A percentile compares a stretch with the other conserved stretches of the same genome.
Conservation (phyloP, 768 basidiomycete species). For the Leccinum truebloodii region DNA sequence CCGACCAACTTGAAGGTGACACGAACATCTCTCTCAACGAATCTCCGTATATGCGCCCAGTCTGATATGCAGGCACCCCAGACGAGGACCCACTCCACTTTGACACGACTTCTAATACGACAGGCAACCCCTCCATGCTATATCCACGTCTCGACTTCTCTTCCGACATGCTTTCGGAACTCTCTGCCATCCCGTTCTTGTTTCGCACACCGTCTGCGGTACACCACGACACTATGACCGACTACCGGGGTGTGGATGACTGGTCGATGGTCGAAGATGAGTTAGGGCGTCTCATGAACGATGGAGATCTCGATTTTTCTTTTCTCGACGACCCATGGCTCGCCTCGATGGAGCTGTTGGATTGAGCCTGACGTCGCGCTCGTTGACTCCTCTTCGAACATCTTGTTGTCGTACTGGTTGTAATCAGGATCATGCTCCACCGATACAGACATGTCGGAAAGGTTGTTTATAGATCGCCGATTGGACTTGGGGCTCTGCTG, state of each 20-base stretch:
- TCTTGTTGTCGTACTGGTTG: not conserved
- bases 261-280: slow-evolving; percentile 25
- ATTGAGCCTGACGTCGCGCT: slow-evolving; percentile 5
- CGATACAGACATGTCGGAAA: not conserved
- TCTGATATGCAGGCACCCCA: slow-evolving; percentile 20
- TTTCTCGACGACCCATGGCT: slow-evolving; percentile 24
- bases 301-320: slow-evolving; percentile 29
- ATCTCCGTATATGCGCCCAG: slow-evolving; percentile 19
- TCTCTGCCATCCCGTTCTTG: slow-evolving; percentile 34
- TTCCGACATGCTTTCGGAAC: slow-evolving; percentile 20
- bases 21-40: slow-evolving; percentile 1
- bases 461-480: not conserved
- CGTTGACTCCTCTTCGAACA: slow-evolving; percentile 5
- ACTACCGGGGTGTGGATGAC: not conserved
- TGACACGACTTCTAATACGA: not conserved
- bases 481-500: too few relatives aligned
- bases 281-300: slow-evolving; percentile 20
- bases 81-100: slow-evolving; percentile 7
- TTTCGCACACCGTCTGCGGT: slow-evolving; percentile 25
- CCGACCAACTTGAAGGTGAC: slow-evolving; percentile 22
- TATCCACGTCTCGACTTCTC: slow-evolving; percentile 14
- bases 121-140: not conserved
- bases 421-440: not conserved
- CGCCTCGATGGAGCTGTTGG: slow-evolving; percentile 14
- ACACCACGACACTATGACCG: not conserved